These are phyloP conservation scores for Neospora caninum DNA, from an alignment of 169 alveolate genomes.

Conservation along the genomic window DNA sequence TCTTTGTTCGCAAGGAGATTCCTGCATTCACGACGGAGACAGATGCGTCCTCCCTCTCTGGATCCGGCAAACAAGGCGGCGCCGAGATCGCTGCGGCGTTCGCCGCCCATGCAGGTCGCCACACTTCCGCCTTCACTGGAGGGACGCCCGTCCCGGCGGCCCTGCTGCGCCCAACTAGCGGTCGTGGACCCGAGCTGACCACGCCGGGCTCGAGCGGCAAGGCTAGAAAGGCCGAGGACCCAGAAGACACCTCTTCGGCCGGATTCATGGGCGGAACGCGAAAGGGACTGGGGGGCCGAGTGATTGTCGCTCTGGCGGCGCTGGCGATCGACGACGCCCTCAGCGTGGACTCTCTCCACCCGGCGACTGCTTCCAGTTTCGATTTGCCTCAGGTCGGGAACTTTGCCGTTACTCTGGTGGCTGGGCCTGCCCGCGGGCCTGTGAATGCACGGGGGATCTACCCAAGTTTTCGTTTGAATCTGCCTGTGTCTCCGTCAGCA, in stretches of 20 bases:
- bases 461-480: no score
- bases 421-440: no score
- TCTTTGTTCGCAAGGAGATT: background rate
- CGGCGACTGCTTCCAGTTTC: background rate
- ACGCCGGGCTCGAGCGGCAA: background rate
- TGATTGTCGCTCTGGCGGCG: slow-evolving; percentile 18
- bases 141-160: background rate
- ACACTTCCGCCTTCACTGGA: background rate
- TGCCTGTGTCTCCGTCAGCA: no score
- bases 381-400: slow-evolving; percentile 25
- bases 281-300: background rate
- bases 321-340: slow-evolving; percentile 16
- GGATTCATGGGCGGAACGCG: background rate
- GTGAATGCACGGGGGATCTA: no score
- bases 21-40: background rate
- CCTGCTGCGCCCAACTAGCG: slow-evolving; percentile 1
- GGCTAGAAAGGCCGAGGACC: background rate
- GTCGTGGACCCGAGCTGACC: background rate
- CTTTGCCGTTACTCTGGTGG: no score
- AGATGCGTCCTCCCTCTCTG: background rate
- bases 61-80: background rate
- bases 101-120: background rate
- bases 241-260: background rate
- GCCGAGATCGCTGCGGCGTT: background rate
- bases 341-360: background rate